phyloP scores from a whole-genome alignment of 192 early-diverging fungal genomes.

The Spizellomyces sp. region DNA sequence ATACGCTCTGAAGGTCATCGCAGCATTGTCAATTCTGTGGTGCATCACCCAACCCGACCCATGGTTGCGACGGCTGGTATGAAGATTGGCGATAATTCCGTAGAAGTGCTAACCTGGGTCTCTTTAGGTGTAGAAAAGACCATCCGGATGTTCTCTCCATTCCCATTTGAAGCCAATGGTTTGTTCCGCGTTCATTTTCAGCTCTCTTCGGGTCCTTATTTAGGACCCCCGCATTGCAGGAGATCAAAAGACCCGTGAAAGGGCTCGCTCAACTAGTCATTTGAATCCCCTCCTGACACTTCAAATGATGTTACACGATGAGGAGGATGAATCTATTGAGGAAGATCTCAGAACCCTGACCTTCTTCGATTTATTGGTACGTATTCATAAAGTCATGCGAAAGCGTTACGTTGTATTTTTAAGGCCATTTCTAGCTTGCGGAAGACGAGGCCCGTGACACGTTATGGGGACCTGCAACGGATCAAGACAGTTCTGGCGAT shows the following conservation, averaged over 20 bases:
- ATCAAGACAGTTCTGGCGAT: too few species aligned
- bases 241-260: too few species aligned
- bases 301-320: not conserved
- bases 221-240: too few species aligned
- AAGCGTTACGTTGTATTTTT: not conserved
- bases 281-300: too few species aligned
- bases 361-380: conserved; percentile 3
- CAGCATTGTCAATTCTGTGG: conserved; percentile 22
- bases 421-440: not conserved
- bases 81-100: not conserved
- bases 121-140: conserved; percentile 17
- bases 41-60: not conserved
- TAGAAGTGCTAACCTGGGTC: not conserved
- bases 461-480: not conserved
- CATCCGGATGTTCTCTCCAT: conserved; percentile 19
- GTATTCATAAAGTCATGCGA: not conserved
- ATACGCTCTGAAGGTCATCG: conserved; percentile 19
- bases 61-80: conserved; percentile 17
- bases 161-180: conserved; percentile 4
- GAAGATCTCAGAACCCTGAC: conserved; percentile 12
- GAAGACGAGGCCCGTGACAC: conserved; percentile 11
- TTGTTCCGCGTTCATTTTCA: not conserved
- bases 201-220: too few species aligned
- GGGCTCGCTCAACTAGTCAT: too few species aligned
- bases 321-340: conserved; percentile 10